These are phyloP conservation scores for Quercus ilex DNA, from an alignment of 306 rosid species.

Conservation along the genomic window DNA sequence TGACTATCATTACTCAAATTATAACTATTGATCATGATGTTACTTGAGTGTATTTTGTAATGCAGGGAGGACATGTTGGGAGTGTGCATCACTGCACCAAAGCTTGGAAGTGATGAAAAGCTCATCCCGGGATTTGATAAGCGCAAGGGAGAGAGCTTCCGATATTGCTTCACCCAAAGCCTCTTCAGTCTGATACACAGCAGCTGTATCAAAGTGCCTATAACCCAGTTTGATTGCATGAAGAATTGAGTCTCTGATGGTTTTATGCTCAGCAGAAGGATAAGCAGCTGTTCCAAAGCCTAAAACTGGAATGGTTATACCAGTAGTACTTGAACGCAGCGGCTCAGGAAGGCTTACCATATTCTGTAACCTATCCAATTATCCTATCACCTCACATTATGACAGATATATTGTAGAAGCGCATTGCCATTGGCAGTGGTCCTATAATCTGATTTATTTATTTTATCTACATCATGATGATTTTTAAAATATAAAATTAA, in stretches of 20 bases:
- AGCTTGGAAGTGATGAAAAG: constrained; percentile 57
- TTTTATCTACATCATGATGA: too few species aligned
- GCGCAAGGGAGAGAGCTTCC: constrained; percentile 33
- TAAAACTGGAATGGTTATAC: background rate
- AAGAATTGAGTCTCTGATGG: background rate
- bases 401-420: too few species aligned
- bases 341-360: background rate
- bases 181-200: constrained; percentile 39
- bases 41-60: constrained; percentile 36
- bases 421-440: too few species aligned
- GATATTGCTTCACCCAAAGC: constrained; percentile 39
- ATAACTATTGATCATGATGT: background rate
- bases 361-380: background rate
- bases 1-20: too few species aligned
- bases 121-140: constrained; percentile 24
- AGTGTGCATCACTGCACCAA: constrained; percentile 43
- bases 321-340: background rate
- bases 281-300: constrained; percentile 9
- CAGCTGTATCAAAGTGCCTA: constrained; percentile 45
- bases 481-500: too few species aligned
- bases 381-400: too few species aligned
- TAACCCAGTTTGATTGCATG: constrained; percentile 43
- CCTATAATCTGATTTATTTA: too few species aligned
- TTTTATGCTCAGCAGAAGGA: background rate
- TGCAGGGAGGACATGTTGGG: constrained; percentile 36